Conservation (phyloP, 2,329 filamentous ascomycete species). For the Septoria linicola region DNA sequence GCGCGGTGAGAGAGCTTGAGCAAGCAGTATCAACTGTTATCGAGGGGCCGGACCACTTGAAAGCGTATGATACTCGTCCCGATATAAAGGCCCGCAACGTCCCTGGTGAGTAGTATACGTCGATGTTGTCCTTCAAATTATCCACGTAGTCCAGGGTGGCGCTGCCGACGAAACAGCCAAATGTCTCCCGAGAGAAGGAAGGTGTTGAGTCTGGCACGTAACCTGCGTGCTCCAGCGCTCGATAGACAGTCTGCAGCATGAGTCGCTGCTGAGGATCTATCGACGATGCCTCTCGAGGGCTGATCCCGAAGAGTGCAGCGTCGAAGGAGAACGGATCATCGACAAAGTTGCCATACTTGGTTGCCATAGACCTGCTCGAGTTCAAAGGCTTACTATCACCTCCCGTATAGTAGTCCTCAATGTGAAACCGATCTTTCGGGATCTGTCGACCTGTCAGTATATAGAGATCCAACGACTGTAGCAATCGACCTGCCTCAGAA, state of each 20-base stretch:
- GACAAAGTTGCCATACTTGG: constrained; percentile 18
- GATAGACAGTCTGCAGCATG: constrained; percentile 10
- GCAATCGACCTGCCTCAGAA: constrained; percentile 7
- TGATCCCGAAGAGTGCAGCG: constrained; percentile 15
- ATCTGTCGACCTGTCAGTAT: constrained; percentile 1
- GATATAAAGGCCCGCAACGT: constrained; percentile 15
- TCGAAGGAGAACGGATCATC: constrained; percentile 17
- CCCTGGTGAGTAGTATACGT: constrained; percentile 15
- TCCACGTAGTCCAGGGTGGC: constrained; percentile 15
- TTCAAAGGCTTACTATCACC: constrained; percentile 10
- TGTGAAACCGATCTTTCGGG: constrained; percentile 11
- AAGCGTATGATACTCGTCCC: constrained; percentile 15
- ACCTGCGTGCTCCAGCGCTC: constrained; percentile 16
- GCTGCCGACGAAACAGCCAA: constrained; percentile 16
- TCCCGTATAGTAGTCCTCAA: constrained; percentile 16
- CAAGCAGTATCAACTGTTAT: constrained; percentile 20
- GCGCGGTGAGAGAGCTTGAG: constrained; percentile 12
- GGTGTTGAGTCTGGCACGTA: constrained; percentile 16
- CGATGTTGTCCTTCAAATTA: constrained; percentile 11
- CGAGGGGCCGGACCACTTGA: constrained; percentile 19
- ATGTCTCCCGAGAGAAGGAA: constrained; percentile 6
- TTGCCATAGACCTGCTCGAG: constrained; percentile 6
- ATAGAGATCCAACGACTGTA: background rate
- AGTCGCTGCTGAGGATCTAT: constrained; percentile 20
- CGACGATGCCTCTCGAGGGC: constrained; percentile 16